Evolutionary conservation across 2,329 filamentous ascomycete species (phyloP), one percentile per base, ranked within the genome.

Genomic region (Clonostachys chloroleuca): DNA sequence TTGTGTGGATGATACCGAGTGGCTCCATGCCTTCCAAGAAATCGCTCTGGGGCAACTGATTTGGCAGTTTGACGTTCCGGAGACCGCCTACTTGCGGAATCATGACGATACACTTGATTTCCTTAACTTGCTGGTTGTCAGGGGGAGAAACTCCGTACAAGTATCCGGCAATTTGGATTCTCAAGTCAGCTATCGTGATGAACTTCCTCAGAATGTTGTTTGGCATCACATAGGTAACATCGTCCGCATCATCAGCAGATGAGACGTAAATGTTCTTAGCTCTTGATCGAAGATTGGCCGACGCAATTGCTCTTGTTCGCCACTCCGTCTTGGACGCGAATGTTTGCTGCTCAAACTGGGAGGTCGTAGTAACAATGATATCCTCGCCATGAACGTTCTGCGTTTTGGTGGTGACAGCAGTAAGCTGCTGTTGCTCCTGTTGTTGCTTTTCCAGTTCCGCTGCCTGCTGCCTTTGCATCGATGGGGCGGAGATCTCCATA

Each of bases 231-330:
- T 97, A 99, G 1, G 92, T 99, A 62, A 89, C 87, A 59, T 92
- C 89, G 50, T 96, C 91, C 53, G 94, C 82, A 46, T 91, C 88
- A 63, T 97, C 94, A 46, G 96, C 91, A 1, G 92, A 94, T 8
- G 94, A 96, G 57, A 99, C 95, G 67, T 97, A 99, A 60, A 99
- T 96, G 69, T 99, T 96, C 78, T 97, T 99, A 44, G 94, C 83
- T 54, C 94, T 80, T 43, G 92, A 96, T 42, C 92, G 86, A 53
- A 99, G 74, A 66, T 99, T 99, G 20, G 92, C 95, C 3, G 94
- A 96, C 9, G 94, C 95, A 61, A 99, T 96, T 34, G 94, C 94
- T 55, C 95, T 78, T 12, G 94, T 99, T 46, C 94, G 88, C 94
- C 94, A 99, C 62, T 99, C 94, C 0, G 94, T 99, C 81, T 97